A percentile compares a stretch with the other conserved stretches of the same genome.
phyloP scores from a whole-genome alignment of 2,329 filamentous ascomycete species.

The Leptographium procerum region DNA sequence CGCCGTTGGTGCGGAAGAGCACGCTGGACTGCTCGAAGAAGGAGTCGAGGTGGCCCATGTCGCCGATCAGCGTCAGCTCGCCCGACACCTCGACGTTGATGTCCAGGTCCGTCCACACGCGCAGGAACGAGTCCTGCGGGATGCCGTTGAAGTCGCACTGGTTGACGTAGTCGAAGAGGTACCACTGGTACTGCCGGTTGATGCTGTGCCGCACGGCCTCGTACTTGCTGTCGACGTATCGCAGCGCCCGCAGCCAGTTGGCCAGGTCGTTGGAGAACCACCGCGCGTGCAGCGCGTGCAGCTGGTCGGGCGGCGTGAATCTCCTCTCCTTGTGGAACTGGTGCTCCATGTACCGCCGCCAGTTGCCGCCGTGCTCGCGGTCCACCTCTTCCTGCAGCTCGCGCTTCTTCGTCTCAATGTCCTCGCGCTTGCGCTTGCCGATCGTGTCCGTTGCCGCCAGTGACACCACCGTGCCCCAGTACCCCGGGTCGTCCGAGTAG shows the following conservation, averaged over 20 bases:
- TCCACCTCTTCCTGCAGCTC: too few relatives aligned
- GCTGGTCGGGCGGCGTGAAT: too few relatives aligned
- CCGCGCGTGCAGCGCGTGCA: slow-evolving; percentile 9
- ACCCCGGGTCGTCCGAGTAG: slow-evolving; percentile 22
- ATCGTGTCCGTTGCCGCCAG: neutral
- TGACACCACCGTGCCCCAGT: slow-evolving; percentile 23
- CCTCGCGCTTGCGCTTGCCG: neutral
- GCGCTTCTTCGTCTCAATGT: too few relatives aligned
- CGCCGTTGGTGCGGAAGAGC: slow-evolving; percentile 7
- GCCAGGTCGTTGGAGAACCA: slow-evolving; percentile 9
- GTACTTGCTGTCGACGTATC: slow-evolving; percentile 4
- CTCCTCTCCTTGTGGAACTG: too few relatives aligned
- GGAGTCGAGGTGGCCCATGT: slow-evolving; percentile 1
- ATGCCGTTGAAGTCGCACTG: neutral
- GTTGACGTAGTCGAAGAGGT: neutral
- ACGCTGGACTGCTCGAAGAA: slow-evolving; percentile 6
- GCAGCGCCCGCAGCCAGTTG: slow-evolving; percentile 8
- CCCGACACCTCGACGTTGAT: neutral
- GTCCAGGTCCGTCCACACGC: too few relatives aligned
- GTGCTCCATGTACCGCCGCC: too few relatives aligned
- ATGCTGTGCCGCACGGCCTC: slow-evolving; percentile 4
- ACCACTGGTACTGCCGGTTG: neutral
- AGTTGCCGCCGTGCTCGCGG: too few relatives aligned
- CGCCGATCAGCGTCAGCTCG: neutral
- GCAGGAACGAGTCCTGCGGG: too few relatives aligned